A percentile compares a stretch with the other conserved stretches of the same genome.
phyloP scores from a whole-genome alignment of 352 stramenopile species.

The Phytophthora sansomeana region DNA sequence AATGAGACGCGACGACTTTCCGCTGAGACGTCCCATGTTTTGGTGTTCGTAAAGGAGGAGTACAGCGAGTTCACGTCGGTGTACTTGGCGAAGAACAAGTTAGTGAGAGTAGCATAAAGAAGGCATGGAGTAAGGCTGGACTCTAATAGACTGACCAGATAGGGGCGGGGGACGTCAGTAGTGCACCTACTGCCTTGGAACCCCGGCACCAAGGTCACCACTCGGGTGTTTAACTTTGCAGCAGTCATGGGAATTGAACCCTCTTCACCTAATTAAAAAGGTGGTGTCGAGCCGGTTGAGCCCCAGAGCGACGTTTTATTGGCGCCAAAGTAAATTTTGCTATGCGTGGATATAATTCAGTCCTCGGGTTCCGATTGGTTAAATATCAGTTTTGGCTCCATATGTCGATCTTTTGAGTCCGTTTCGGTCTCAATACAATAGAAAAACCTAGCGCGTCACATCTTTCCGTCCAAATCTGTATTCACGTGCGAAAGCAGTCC shows the following conservation, averaged over 20 bases:
- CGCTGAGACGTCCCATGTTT: neutral
- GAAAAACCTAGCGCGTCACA: too few species aligned
- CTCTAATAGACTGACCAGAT: neutral
- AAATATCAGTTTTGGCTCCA: too few species aligned
- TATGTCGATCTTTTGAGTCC: too few species aligned
- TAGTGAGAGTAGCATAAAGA: conserved; percentile 1
- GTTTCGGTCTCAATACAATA: too few species aligned
- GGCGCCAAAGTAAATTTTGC: conserved; percentile 1
- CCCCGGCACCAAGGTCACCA: conserved; percentile 12
- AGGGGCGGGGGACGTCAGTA: too few species aligned
- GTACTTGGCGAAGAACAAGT: conserved; percentile 2
- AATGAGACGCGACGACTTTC: conserved; percentile 1
- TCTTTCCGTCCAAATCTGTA: too few species aligned
- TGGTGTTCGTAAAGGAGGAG: conserved; percentile 4
- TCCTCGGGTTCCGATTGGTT: too few species aligned
- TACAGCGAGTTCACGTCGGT: neutral
- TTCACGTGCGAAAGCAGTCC: too few species aligned
- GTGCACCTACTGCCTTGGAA: too few species aligned
- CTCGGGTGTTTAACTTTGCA: conserved; percentile 3
- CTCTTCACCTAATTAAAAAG: conserved; percentile 11
- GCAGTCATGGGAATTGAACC: conserved; percentile 7
- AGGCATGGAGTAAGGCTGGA: neutral
- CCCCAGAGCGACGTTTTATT: conserved; percentile 1
- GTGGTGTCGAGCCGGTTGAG: neutral
- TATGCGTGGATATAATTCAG: neutral